These are phyloP conservation scores for Clitocybe nebularis DNA, from an alignment of 1,284 basidiomycete species.

Conservation along the genomic window DNA sequence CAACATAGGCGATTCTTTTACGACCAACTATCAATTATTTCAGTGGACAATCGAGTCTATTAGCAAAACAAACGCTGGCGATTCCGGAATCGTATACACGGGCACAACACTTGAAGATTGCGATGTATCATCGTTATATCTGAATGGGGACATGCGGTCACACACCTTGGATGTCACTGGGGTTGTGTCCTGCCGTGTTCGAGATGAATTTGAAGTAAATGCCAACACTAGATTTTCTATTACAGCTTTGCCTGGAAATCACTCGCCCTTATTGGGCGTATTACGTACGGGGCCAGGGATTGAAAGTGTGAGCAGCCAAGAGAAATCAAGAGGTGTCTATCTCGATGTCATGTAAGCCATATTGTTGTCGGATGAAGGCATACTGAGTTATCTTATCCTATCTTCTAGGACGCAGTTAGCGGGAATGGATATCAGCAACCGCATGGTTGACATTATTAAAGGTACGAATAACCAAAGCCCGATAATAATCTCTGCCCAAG, in stretches of 20 bases:
- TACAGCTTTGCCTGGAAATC: no score
- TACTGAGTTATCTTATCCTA: no score
- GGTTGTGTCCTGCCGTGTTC: constrained; percentile 4
- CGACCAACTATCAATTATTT: constrained; percentile 23
- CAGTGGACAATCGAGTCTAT: constrained; percentile 15
- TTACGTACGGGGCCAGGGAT: no score
- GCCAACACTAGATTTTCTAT: constrained; percentile 1
- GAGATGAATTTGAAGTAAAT: constrained; percentile 4
- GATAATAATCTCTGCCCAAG: neutral
- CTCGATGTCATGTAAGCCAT: no score
- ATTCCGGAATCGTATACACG: constrained; percentile 7
- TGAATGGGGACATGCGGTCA: constrained; percentile 8
- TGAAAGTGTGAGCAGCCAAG: no score
- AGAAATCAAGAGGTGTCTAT: no score
- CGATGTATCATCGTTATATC: constrained; percentile 11
- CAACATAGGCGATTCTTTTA: constrained; percentile 22
- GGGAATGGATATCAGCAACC: no score
- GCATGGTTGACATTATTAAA: no score
- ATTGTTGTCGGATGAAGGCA: no score
- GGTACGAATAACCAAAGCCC: no score
- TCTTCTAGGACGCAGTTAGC: no score
- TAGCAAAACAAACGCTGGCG: constrained; percentile 8
- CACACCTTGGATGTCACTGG: constrained; percentile 9
- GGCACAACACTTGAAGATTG: constrained; percentile 13
- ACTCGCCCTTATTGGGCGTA: no score